Percentiles rank a stretch among this genome's conserved stretches.
These are phyloP conservation scores for Haplosporangium gracile DNA, from an alignment of 192 early-diverging fungal genomes.

Conservation along the genomic window DNA sequence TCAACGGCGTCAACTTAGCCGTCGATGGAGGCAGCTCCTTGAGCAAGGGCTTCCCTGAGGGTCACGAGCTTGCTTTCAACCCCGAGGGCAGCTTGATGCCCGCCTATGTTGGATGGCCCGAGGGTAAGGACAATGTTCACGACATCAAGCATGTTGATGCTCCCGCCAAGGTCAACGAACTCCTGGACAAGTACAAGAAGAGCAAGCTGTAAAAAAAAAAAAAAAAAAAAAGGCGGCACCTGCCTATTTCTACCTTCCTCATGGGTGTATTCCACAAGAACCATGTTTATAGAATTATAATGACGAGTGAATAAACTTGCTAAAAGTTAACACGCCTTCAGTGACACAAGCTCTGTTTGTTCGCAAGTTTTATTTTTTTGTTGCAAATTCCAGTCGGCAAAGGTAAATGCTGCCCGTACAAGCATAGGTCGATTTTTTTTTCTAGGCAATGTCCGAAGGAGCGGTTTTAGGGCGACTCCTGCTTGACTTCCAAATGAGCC, in stretches of 20 bases:
- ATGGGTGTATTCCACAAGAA: neutral
- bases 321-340: no score
- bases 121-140: conserved; percentile 53
- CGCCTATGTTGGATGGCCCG: conserved; percentile 54
- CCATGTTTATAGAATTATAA: neutral
- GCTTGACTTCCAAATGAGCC: conserved; percentile 52
- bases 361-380: neutral
- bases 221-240: conserved; percentile 4
- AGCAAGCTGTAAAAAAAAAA: conserved; percentile 45
- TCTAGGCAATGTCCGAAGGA: neutral
- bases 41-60: conserved; percentile 56
- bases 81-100: conserved; percentile 52
- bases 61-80: conserved; percentile 48
- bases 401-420: neutral
- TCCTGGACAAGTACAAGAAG: conserved; percentile 50
- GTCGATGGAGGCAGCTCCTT: conserved; percentile 54
- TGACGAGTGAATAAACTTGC: neutral
- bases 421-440: neutral
- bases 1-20: conserved; percentile 59
- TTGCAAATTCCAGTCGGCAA: neutral
- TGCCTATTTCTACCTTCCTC: neutral
- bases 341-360: neutral
- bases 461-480: conserved; percentile 25
- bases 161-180: conserved; percentile 40
- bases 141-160: conserved; percentile 54